Base-by-base conservation (phyloP, 2,329 filamentous ascomycete species). In the Arthrobotrys sphaeroides region DNA sequence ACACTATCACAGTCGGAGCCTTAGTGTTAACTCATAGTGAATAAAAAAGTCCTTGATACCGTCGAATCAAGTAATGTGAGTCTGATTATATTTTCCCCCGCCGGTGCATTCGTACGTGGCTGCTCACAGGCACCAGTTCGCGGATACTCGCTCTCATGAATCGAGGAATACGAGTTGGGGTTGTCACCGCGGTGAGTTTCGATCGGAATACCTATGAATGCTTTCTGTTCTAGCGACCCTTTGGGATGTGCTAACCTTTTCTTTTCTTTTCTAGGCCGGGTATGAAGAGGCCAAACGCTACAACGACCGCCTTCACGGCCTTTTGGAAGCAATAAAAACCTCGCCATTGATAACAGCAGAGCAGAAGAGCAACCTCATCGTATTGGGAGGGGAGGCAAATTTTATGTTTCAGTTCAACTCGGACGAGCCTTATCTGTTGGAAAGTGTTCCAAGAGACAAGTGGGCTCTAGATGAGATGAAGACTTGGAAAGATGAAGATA, bases 311-410 rank as follows among this genome's bases (percentile, higher is more conserved):
- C 88, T 99, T 0, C 89, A 93, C 81, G 95, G 95, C 0, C 87
- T 99, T 0, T 87, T 99, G 1, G 90, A 96, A 79, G 91, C 92
- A 24, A 88, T 98, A 18, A 85, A 87, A 40, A 81, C 82, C 4
- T 88, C 88, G 0, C 81, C 86, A 0, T 82, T 83, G 10, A 85
- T 96, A 5, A 88, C 90, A 0, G 83, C 86, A 0, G 81, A 86
- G 5, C 90, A 93, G 80, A 92, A 93, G 80, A 87, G 90, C 79
- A 93, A 91, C 79, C 86, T 99, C 4, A 87, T 98, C 77, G 90
- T 99, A 78, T 93, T 99, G 88, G 95, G 95, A 77, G 95, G 95
- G 66, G 95, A 99, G 83, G 93, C 92, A 74, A 98, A 96, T 84
- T 99, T 96, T 82, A 89, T 98, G 61, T 97, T 98, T 81, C 83